Percentiles rank a stretch among this genome's conserved stretches.
Evolutionary conservation across 208 protist species (phyloP).

Genomic region (Porcisia hertigi): DNA sequence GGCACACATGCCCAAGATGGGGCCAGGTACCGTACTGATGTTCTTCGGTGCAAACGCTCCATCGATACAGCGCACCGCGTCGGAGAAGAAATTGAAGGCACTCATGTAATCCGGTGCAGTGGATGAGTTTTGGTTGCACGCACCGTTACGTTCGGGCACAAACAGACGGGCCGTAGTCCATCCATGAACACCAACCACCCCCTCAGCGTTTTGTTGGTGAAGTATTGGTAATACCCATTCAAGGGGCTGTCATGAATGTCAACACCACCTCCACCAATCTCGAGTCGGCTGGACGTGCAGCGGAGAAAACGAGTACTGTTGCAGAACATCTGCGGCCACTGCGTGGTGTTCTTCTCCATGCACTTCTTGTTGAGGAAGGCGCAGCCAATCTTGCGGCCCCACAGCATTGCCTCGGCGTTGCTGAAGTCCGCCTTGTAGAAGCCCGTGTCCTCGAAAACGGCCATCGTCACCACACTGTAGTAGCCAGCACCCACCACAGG

Average conservation of each 20-base stretch:
- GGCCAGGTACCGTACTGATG: neutral
- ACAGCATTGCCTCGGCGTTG: slow-evolving; percentile 71
- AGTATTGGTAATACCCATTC: slow-evolving; percentile 36
- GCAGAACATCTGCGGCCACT: no score
- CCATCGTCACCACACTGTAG: slow-evolving; percentile 75
- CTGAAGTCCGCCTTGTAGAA: slow-evolving; percentile 77
- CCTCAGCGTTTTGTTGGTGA: no score
- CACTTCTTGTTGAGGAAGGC: slow-evolving; percentile 49
- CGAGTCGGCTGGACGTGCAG: no score
- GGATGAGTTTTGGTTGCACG: neutral
- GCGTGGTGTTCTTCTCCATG: slow-evolving; percentile 22
- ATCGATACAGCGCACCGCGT: slow-evolving; percentile 1
- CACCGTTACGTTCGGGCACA: accelerated
- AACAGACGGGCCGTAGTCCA: slow-evolving; percentile 1
- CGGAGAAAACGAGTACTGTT: no score
- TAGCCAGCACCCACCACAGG: no score
- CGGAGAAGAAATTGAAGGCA: slow-evolving; percentile 5
- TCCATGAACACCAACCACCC: no score
- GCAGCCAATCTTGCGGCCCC: slow-evolving; percentile 69
- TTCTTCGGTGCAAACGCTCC: neutral
- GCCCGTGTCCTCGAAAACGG: slow-evolving; percentile 73
- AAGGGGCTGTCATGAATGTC: no score
- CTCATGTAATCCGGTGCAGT: neutral
- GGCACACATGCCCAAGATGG: no score
- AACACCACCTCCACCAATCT: no score